Evolutionary conservation across 768 basidiomycete species (phyloP), one percentile per base, ranked within the genome.

Genomic region (Termitomyces sp.): DNA sequence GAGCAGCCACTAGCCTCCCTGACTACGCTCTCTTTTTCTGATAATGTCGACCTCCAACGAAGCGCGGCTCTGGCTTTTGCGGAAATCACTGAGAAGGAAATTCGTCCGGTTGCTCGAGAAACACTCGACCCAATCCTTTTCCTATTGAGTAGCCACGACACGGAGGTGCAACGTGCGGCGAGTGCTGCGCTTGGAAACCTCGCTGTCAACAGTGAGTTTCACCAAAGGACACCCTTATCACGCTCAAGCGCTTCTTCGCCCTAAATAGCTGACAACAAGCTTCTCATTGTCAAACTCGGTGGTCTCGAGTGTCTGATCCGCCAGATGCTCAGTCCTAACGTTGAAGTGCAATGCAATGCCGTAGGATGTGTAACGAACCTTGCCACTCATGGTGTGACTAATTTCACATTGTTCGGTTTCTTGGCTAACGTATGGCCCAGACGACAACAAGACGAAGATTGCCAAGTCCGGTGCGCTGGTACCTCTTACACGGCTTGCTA

Each of bases 401-500:
- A 30, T 43, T 43, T 12, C 63, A 42, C n/a, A 21, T 44, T 32
- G 43, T 51, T 62, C 55, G 56, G 55, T 42, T 53, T 57, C 35
- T 49, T 52, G 55, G 16, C 57, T 57, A 45, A 58, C 30, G 19
- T 37, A 23, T 25, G 30, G 16, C 52, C 49, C 60, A 97, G 95
- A 99, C 66, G 97, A 99, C 71, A 99, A 99, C 81, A 99, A 99
- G 81, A 97, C 94, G 50, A 97, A 96, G 81, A 99, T 99, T 55
- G 97, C 97, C 40, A 98, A 98, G 80, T 97, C 94, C 10, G 97
- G 97, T 45, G 97, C 97, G n/a, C 79, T 99, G 54, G 93, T 97
- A 21, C 97, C 97, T 23, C 83, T 99, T 37, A 98, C 97, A 43
- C 83, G 97, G 49, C 81, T 99, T 42, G 97, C 97, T 32, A 86